Base-by-base conservation (phyloP, 129 eudicot genomes). In the Sambucus nigra region DNA sequence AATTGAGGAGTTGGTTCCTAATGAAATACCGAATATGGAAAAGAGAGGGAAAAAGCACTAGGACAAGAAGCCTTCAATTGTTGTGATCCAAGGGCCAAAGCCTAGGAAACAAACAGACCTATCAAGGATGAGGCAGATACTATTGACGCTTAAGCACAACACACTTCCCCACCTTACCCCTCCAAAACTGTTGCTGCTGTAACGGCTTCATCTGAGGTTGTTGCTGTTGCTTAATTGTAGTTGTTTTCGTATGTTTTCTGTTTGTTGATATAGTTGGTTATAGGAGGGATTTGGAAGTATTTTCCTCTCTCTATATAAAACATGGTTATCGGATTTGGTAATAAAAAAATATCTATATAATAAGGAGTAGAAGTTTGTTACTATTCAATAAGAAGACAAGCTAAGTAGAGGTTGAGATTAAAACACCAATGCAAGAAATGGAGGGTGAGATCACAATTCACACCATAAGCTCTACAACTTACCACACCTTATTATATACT, bases 91-190 rank as follows among this genome's bases (percentile, higher is more conserved):
- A 65, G 88, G 89, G 38, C 86, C 88, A 20, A 84, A 84, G 69
- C 88, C 94, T 53, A 86, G 95, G 31, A 85, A 66, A 40, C 89
- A 82, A 17, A 85, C 86, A 3, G 85, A 84, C 24, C 50, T 84
- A 25, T 47, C 76, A 7, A 80, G 95, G 53, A 80, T 85, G 94
- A 67, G 85, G 63, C 82, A 77, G 52, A 54, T 74, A 8, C 68
- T 71, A 8, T 2, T 71, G 13, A 84, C 73, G 75, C 82, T 80
- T 22, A 74, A 80, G 64, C 77, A 80, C 38, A 59, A 52, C 71
- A 67, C 82, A 5, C 88, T 85, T 17, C 27, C 63, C 14, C 85
- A 80, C 68, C 68, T 84, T 27, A 65, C 79, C 29, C 61, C 55
- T 5, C 65, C 76, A 48, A 55, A 55, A 45, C 35, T 49, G 59